Evolutionary conservation across 2,329 filamentous ascomycete genomes (phyloP).

Genomic region (Colletotrichum sansevieriae): DNA sequence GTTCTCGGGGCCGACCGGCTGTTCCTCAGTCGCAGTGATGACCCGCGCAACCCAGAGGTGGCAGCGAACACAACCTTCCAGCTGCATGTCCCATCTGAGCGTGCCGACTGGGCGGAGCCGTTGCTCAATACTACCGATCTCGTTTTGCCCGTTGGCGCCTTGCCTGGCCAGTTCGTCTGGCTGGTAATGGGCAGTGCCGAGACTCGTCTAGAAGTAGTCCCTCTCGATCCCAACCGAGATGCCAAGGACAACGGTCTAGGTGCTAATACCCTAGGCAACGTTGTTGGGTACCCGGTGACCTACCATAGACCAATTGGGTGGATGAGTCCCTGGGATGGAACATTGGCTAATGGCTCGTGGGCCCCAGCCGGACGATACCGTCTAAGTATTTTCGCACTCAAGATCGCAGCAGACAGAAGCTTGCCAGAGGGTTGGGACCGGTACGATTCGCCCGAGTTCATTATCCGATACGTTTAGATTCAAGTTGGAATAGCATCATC

Average conservation of each 20-base stretch:
- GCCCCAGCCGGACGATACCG: constrained; percentile 64
- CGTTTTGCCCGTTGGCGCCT: constrained; percentile 13
- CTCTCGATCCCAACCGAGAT: neutral
- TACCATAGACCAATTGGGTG: constrained; percentile 27
- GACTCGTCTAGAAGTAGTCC: constrained; percentile 34
- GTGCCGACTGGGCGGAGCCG: constrained; percentile 25
- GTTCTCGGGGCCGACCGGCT: constrained; percentile 29
- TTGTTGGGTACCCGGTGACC: constrained; percentile 25
- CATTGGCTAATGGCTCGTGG: constrained; percentile 60
- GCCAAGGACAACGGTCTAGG: constrained; percentile 33
- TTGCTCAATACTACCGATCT: constrained; percentile 4
- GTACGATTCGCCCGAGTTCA: constrained; percentile 56
- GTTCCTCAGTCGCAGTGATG: constrained; percentile 23
- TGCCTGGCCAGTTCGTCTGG: constrained; percentile 35
- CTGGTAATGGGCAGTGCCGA: constrained; percentile 41
- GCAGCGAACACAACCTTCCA: constrained; percentile 33
- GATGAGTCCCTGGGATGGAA: constrained; percentile 58
- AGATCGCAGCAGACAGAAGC: constrained; percentile 39
- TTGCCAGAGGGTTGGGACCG: constrained; percentile 43
- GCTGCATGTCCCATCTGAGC: constrained; percentile 15
- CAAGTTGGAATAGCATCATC: too few relatives aligned
- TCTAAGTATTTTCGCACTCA: constrained; percentile 48
- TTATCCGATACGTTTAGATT: constrained; percentile 55
- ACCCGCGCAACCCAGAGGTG: constrained; percentile 3
- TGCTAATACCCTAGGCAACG: constrained; percentile 22